Conservation (phyloP, 1,139 yeast species). For the Maudiozyma humilis region DNA sequence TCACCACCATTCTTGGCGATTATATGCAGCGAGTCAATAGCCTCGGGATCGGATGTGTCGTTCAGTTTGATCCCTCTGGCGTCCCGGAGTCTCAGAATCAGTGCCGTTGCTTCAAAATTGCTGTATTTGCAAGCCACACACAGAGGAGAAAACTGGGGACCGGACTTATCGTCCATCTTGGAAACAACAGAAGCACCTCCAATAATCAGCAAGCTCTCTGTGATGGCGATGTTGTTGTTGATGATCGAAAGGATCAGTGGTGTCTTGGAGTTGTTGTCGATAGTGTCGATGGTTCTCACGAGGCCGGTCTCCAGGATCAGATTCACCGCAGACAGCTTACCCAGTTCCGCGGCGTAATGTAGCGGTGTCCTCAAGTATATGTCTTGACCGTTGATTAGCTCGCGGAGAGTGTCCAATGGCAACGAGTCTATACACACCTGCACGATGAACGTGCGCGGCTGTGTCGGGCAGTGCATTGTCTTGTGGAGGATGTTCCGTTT, state of each 20-base stretch:
- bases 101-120: slow-evolving; percentile 59
- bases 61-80: slow-evolving; percentile 28
- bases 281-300: slow-evolving; percentile 34
- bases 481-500: slow-evolving; percentile 35
- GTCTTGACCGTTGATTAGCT: slow-evolving; percentile 37
- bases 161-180: slow-evolving; percentile 35
- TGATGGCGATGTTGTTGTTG: slow-evolving; percentile 52
- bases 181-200: slow-evolving; percentile 55
- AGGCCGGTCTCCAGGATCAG: slow-evolving; percentile 32
- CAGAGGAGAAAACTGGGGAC: slow-evolving; percentile 69
- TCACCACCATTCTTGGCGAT: slow-evolving; percentile 77
- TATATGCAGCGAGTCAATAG: slow-evolving; percentile 79
- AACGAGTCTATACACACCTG: slow-evolving; percentile 18
- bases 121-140: slow-evolving; percentile 88
- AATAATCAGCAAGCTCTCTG: slow-evolving; percentile 30
- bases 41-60: slow-evolving; percentile 69
- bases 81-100: slow-evolving; percentile 36
- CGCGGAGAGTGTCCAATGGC: slow-evolving; percentile 16
- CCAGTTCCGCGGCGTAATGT: slow-evolving; percentile 77
- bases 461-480: slow-evolving; percentile 32
- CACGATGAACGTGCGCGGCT: slow-evolving; percentile 33
- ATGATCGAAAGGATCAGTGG: slow-evolving; percentile 76
- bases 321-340: slow-evolving; percentile 48
- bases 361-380: slow-evolving; percentile 73
- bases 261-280: slow-evolving; percentile 70